Evolutionary conservation across 2,329 filamentous ascomycete species (phyloP).

Genomic region (Neonectria punicea): DNA sequence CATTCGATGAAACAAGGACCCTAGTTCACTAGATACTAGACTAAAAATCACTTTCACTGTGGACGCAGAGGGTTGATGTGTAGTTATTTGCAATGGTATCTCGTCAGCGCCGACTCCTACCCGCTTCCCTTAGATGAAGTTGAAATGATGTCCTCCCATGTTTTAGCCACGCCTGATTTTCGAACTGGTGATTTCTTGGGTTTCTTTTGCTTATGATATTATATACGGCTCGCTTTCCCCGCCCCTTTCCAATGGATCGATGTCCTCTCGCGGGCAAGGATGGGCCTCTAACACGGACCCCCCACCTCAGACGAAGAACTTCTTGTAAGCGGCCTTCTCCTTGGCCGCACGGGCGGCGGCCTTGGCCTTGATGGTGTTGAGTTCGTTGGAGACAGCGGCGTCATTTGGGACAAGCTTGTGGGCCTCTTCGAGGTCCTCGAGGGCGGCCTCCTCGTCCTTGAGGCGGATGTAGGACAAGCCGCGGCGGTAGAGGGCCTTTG

Average conservation of each 20-base stretch:
- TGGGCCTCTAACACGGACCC: background rate
- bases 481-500: slow-evolving; percentile 88
- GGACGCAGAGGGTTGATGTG: background rate
- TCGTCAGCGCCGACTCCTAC: slow-evolving; percentile 45
- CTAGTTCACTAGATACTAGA: background rate
- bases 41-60: background rate
- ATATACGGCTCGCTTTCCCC: slow-evolving; percentile 18
- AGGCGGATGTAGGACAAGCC: slow-evolving; percentile 78
- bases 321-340: slow-evolving; percentile 92
- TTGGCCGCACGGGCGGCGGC: slow-evolving; percentile 79
- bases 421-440: slow-evolving; percentile 80
- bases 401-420: slow-evolving; percentile 80
- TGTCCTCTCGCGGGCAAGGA: background rate
- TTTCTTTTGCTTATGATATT: slow-evolving; percentile 24
- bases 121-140: slow-evolving; percentile 40
- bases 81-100: slow-evolving; percentile 44
- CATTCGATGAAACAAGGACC: background rate
- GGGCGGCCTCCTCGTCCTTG: slow-evolving; percentile 86
- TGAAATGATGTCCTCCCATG: slow-evolving; percentile 36
- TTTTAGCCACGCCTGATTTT: slow-evolving; percentile 23
- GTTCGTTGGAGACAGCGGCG: slow-evolving; percentile 77
- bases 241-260: slow-evolving; percentile 5
- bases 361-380: slow-evolving; percentile 80
- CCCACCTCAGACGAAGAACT: slow-evolving; percentile 75
- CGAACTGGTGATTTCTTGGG: slow-evolving; percentile 18